Evolutionary conservation across 345 rosid species (phyloP), one percentile per base, ranked within the genome.

Genomic region (Dipteronia dyeriana): DNA sequence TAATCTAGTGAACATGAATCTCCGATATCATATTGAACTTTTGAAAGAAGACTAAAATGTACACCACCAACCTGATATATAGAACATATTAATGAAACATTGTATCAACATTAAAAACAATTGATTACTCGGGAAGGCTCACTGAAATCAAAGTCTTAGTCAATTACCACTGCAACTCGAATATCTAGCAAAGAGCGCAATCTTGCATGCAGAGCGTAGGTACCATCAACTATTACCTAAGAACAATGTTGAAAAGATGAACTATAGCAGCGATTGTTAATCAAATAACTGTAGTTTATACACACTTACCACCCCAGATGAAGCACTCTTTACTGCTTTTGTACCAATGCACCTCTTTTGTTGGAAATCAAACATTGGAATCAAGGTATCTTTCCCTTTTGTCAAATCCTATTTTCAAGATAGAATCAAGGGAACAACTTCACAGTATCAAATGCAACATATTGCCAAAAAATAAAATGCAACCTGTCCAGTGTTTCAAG

Each of bases 21-120:
- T 74, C 97, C 97, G 80, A 97, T 97, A 85, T 97, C 98, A 60
- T 91, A 94, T 79, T 85, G 95, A 82, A 97, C 98, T 84, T 97
- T 97, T 61, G 98, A 94, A 75, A 97, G 93, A 90, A 97, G 99
- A 77, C 94, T 97, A 83, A 97, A 97, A 89, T 97, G 97, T 84
- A 97, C 97, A 10, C 99, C 99, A 26, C 99, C 99, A 87, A 97
- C 97, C 99, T 94, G 84, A 84, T 76, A 61, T 76, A 76, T 61
- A 75, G 38, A 79, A 61, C 34, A 82, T 75, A 54, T 59, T 74
- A 56, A 26, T 49, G 75, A 71, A 60, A 61, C 59, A 78, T 31
- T n/a, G 41, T 23, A 54, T 20, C 26, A 17, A 67, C 47, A 41
- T 70, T 45, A 43, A 9, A 57, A 84, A 71, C 14, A 74, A 38